phyloP scores from a whole-genome alignment of 2,329 filamentous ascomycete species.

The Epichloe sylvatica region DNA sequence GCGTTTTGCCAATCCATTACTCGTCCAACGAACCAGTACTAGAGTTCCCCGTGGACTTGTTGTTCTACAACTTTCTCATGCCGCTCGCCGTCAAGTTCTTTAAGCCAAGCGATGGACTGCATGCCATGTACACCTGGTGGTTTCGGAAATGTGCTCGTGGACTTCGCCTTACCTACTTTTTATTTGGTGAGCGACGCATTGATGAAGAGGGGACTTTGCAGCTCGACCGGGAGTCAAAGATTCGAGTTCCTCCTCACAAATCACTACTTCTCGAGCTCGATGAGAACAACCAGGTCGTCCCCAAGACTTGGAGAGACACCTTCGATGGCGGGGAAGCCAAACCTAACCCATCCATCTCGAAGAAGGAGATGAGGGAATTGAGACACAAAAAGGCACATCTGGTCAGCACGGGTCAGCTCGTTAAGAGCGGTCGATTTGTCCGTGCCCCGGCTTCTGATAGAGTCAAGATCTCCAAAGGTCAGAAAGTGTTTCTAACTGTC shows the following conservation, averaged over 20 bases:
- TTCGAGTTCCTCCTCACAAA: conserved; percentile 23
- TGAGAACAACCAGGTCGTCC: conserved; percentile 27
- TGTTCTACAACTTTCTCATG: conserved; percentile 96
- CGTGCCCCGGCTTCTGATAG: conserved; percentile 90
- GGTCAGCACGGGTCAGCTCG: conserved; percentile 37
- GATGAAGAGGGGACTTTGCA: conserved; percentile 68
- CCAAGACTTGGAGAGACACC: conserved; percentile 44
- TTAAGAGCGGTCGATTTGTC: conserved; percentile 68
- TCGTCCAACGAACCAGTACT: conserved; percentile 82
- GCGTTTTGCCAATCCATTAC: conserved; percentile 82
- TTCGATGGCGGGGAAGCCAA: conserved; percentile 35
- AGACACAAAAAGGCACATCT: conserved; percentile 30
- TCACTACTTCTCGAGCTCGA: conserved; percentile 34
- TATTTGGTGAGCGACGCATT: conserved; percentile 68
- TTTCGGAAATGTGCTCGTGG: conserved; percentile 72
- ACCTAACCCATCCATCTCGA: conserved; percentile 22
- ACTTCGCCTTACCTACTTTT: conserved; percentile 76
- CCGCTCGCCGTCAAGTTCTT: conserved; percentile 73
- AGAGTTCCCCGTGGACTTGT: conserved; percentile 84
- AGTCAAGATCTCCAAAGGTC: conserved; percentile 80
- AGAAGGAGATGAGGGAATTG: conserved; percentile 22
- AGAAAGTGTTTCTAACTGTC: conserved; percentile 61
- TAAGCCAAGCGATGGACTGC: conserved; percentile 70
- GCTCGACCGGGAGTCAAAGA: conserved; percentile 23
- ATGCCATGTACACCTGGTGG: conserved; percentile 90